phyloP scores from a whole-genome alignment of 352 stramenopile genomes.

The Phytopythium oedochilum region DNA sequence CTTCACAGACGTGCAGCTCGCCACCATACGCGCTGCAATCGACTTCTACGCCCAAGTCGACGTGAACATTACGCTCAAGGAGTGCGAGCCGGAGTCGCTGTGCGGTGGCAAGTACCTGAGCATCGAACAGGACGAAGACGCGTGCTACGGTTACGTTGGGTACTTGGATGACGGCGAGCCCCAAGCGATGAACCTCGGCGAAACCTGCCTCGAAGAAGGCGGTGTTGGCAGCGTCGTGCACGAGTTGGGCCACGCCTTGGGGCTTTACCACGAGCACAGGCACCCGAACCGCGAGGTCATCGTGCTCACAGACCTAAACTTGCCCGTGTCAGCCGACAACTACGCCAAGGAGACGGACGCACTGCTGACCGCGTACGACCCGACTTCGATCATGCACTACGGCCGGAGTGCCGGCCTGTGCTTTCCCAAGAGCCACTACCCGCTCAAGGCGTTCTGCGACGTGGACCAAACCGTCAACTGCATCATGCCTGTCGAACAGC shows the following conservation, averaged over 20 bases:
- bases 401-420: conserved; percentile 52
- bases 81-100: conserved; percentile 49
- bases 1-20: conserved; percentile 38
- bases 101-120: conserved; percentile 69
- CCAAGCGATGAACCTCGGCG: conserved; percentile 65
- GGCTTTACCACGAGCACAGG: conserved; percentile 69
- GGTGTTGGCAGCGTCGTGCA: conserved; percentile 48
- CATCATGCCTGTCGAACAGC: conserved; percentile 51
- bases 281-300: conserved; percentile 66
- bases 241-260: conserved; percentile 61
- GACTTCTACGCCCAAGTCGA: conserved; percentile 50
- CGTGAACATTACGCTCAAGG: conserved; percentile 56
- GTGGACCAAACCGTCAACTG: conserved; percentile 63
- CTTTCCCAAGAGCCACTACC: conserved; percentile 63
- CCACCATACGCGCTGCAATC: conserved; percentile 53
- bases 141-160: conserved; percentile 70
- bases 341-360: conserved; percentile 63
- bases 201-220: conserved; percentile 53
- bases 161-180: conserved; percentile 60
- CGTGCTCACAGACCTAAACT: conserved; percentile 52
- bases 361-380: conserved; percentile 61
- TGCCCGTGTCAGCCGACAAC: conserved; percentile 59
- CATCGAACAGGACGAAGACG: conserved; percentile 65
- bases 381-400: conserved; percentile 79
- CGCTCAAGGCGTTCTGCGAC: conserved; percentile 60